Base-by-base conservation (phyloP, 495 filamentous ascomycete species). In the Aspergillus hancockii region DNA sequence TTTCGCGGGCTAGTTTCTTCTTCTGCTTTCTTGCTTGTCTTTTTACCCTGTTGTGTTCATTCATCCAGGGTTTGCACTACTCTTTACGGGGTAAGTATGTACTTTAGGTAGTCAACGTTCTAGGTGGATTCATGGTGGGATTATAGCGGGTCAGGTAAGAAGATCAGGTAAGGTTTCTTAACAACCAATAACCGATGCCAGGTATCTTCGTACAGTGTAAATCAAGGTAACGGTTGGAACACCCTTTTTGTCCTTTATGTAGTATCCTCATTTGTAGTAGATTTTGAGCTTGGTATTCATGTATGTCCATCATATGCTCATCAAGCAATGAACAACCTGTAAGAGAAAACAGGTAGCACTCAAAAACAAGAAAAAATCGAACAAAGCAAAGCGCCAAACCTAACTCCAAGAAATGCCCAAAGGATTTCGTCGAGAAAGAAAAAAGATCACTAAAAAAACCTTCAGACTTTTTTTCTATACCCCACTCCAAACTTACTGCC, bases 151-250 rank as follows among this genome's bases (percentile, higher is more conserved):
- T 69, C 66, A 85, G 82, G 83, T 87, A 85, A 87, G 83, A 84
- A 86, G 83, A 83, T 82, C 81, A 88, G 87, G 85, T 89, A 89
- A 88, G 83, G 70, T 67, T 63, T 71, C 47, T 57, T 49, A 70
- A 61, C 62, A 31, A 57, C 43, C 60, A 69, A 59, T 67, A 58
- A 75, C 73, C 64, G 58, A 68, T 66, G 55, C 63, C 69, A 74
- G 63, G 61, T 57, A 65, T 67, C 58, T 68, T 67, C 54, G 65
- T 70, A 69, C 64, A 59, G 56, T 59, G 52, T 65, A 66, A 70
- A 63, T 65, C 54, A 58, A 67, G 62, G 66, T 66, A 68, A 66
- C 67, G 59, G 46, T 50, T 34, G 40, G 38, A 49, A 52, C 14
- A 59, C 16, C 52, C 32, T 28, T 61, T 54, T 45, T 45, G n/a